Conservation (phyloP, 345 rosid species). For the Arabidopsis arenosa region DNA sequence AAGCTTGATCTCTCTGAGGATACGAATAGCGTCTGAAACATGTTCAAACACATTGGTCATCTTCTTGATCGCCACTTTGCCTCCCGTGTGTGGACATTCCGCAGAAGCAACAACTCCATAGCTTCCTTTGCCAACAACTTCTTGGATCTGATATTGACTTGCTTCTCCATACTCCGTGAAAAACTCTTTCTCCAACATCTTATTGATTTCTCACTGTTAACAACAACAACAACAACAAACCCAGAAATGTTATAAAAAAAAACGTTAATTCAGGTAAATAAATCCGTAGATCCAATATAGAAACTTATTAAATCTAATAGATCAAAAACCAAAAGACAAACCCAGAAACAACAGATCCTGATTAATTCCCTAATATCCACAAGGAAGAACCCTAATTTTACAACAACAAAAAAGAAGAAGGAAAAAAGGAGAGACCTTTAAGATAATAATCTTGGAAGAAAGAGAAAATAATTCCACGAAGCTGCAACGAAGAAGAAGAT, state of each 20-base stretch:
- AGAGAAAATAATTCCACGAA: conserved; percentile 32
- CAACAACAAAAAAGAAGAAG: not conserved
- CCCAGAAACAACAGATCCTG: conserved; percentile 1
- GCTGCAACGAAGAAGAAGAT: conserved; percentile 33
- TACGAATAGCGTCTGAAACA: conserved; percentile 91
- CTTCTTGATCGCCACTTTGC: conserved; percentile 95
- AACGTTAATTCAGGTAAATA: not conserved
- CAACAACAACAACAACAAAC: conserved; percentile 17
- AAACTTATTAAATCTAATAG: not conserved
- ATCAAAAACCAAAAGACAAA: not conserved
- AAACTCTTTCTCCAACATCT: conserved; percentile 86
- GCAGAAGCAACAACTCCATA: conserved; percentile 98
- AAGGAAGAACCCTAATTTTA: conserved; percentile 32
- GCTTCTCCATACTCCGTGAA: conserved; percentile 99
- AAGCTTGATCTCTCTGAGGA: conserved; percentile 94
- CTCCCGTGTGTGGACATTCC: conserved; percentile 87
- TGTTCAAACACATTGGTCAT: conserved; percentile 92
- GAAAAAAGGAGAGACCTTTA: conserved; percentile 20
- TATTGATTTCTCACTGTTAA: not conserved
- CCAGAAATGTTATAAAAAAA: not conserved
- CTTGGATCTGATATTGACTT: conserved; percentile 88
- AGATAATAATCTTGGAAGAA: conserved; percentile 12
- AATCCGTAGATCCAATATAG: conserved; percentile 7
- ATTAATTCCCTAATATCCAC: not conserved
- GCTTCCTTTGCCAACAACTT: conserved; percentile 97